These are phyloP conservation scores for Pestalotiopsis sp. DNA, from an alignment of 2,329 filamentous ascomycete genomes.

Conservation along the genomic window DNA sequence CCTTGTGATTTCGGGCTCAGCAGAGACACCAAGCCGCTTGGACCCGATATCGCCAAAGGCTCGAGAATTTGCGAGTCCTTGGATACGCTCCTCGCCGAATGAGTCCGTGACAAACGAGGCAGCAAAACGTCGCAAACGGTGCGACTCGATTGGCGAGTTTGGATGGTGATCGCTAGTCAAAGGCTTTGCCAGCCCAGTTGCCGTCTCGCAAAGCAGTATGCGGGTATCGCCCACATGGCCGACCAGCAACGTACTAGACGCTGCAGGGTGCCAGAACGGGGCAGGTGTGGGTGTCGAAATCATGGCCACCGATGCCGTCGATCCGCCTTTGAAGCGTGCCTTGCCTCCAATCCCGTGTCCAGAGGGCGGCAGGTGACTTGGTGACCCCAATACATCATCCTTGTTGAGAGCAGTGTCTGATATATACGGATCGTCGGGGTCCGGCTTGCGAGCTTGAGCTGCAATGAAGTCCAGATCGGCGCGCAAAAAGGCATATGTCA, in stretches of 20 bases:
- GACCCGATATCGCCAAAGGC: slow-evolving; percentile 90
- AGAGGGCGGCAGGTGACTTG: slow-evolving; percentile 55
- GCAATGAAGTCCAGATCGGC: slow-evolving; percentile 94
- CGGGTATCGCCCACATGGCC: slow-evolving; percentile 95
- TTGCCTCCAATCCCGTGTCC: slow-evolving; percentile 71
- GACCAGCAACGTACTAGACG: slow-evolving; percentile 80
- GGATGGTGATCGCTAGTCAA: slow-evolving; percentile 93
- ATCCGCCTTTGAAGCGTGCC: slow-evolving; percentile 87
- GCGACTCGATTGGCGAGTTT: slow-evolving; percentile 80
- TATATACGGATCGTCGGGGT: slow-evolving; percentile 69
- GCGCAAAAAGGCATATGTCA: slow-evolving; percentile 91
- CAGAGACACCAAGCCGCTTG: slow-evolving; percentile 91
- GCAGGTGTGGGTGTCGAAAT: slow-evolving; percentile 90
- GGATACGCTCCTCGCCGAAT: slow-evolving; percentile 95
- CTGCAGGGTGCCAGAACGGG: slow-evolving; percentile 93
- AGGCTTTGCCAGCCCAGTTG: slow-evolving; percentile 77
- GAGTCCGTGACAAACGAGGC: slow-evolving; percentile 88
- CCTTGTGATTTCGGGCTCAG: slow-evolving; percentile 85
- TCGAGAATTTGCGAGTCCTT: slow-evolving; percentile 89
- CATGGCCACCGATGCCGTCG: slow-evolving; percentile 85
- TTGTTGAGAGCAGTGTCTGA: slow-evolving; percentile 81
- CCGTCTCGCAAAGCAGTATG: slow-evolving; percentile 85
- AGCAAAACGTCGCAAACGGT: slow-evolving; percentile 82
- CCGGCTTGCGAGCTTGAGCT: slow-evolving; percentile 82
- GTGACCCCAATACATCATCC: slow-evolving; percentile 76